phyloP scores from a whole-genome alignment of 1,284 basidiomycete genomes.

The Cutaneotrichosporon dermatis region DNA sequence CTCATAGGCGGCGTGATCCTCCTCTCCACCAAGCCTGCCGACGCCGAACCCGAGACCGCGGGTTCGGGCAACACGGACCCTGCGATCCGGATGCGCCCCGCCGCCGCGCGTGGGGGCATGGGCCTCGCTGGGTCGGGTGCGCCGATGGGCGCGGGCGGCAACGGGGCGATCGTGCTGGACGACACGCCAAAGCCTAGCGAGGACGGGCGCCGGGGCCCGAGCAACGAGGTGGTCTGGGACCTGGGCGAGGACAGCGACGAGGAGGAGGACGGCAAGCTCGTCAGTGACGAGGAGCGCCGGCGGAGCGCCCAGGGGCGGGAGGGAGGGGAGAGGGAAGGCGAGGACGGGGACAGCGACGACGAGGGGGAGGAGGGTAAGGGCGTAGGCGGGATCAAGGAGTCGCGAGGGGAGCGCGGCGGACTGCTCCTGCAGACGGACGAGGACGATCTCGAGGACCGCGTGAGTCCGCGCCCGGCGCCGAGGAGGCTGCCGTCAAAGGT shows the following conservation, averaged over 20 bases:
- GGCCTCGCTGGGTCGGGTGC: background rate
- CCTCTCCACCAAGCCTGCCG: constrained; percentile 43
- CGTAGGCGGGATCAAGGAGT: constrained; percentile 23
- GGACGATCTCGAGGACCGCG: constrained; percentile 4
- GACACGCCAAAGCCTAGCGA: constrained; percentile 5
- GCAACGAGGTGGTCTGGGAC: constrained; percentile 13
- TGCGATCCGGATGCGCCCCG: constrained; percentile 34
- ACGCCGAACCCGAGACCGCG: constrained; percentile 8
- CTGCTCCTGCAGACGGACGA: constrained; percentile 13
- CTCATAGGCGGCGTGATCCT: constrained; percentile 78
- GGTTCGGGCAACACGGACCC: constrained; percentile 7
- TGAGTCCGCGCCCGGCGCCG: background rate
- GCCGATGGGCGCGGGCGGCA: background rate
- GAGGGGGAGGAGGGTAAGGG: constrained; percentile 28
- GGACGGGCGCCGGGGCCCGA: background rate
- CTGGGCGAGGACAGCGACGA: constrained; percentile 15
- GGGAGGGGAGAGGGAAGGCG: too few relatives aligned
- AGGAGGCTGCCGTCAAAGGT: background rate
- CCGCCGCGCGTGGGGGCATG: too few relatives aligned
- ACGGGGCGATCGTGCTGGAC: background rate
- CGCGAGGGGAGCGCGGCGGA: constrained; percentile 19
- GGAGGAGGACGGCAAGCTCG: too few relatives aligned
- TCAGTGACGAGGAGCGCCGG: too few relatives aligned
- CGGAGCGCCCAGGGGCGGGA: too few relatives aligned
- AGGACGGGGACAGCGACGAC: constrained; percentile 29